Base-by-base conservation (phyloP, 2,329 filamentous ascomycete genomes). In the Fusarium algeriense region DNA sequence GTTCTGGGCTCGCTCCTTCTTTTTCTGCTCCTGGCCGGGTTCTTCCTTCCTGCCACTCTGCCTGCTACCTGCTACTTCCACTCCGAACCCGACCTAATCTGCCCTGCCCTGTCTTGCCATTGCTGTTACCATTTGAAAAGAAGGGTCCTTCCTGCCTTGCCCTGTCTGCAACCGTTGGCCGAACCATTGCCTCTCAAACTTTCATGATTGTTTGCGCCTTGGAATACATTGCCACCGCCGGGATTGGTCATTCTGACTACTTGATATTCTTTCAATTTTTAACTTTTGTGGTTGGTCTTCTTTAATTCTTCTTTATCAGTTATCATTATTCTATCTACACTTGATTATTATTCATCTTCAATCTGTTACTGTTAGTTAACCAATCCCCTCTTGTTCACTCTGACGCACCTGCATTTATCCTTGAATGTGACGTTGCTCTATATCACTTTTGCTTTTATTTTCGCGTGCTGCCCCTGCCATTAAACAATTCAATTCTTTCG, bases 191-290 rank as follows among this genome's bases (percentile, higher is more conserved):
- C 69, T 70, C 60, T 57, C 49, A 49, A 45, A 60, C 52, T 69
- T 69, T 56, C 69, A 62, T 62, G 43, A 60, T 59, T 50, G 69
- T 70, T 71, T 72, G 64, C 69, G 54, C 60, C 67, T 72, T 70
- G 69, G 56, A 69, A 72, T 48, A 48, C 38, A 20, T 71, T 69
- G 69, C 69, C 69, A 72, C 65, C 59, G 48, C 60, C 55, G 64
- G 69, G 65, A 55, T 69, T 70, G 56, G 60, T 56, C 53, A 59
- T 64, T 60, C 28, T 56, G 58, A 70, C 58, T 59, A 49, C 48
- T 54, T 66, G 65, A 59, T 71, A 61, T 55, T 69, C 69, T 61
- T 62, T 69, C 34, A 60, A 19, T 40, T 61, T 50, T 41, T 41
- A 26, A 32, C 34, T 15, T 40, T 40, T 48, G 53, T 43, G 35